A percentile compares a stretch with the other conserved stretches of the same genome.
Conservation (phyloP, 2,329 filamentous ascomycete species). For the Paecilomyces sp. region DNA sequence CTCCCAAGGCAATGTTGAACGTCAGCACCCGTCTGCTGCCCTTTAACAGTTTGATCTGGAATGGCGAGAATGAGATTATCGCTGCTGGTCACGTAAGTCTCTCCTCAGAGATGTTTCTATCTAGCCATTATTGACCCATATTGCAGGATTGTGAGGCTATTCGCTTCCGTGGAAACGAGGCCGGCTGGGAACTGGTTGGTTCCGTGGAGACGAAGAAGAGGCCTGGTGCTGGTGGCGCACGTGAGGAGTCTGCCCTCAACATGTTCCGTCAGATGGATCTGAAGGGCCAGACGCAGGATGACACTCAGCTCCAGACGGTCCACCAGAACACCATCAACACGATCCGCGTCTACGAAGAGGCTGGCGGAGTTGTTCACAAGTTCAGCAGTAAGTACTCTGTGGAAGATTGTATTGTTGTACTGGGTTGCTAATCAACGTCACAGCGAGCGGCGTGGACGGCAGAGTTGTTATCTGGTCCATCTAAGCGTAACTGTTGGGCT, state of each 20-base stretch:
- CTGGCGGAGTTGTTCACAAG: slow-evolving; percentile 59
- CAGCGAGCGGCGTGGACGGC: slow-evolving; percentile 76
- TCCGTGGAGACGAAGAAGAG: slow-evolving; percentile 69
- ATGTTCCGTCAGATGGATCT: slow-evolving; percentile 99
- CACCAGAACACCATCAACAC: slow-evolving; percentile 96
- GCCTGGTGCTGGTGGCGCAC: slow-evolving; percentile 50
- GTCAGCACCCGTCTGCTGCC: slow-evolving; percentile 85
- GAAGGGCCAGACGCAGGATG: slow-evolving; percentile 84
- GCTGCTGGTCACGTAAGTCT: slow-evolving; percentile 74
- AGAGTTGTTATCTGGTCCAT: slow-evolving; percentile 71
- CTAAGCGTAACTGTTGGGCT: slow-evolving; percentile 30
- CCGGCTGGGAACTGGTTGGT: slow-evolving; percentile 77
- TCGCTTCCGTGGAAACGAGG: slow-evolving; percentile 70
- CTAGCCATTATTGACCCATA: neutral
- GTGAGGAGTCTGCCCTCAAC: slow-evolving; percentile 90
- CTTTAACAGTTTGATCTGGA: slow-evolving; percentile 91
- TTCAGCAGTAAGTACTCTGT: slow-evolving; percentile 67
- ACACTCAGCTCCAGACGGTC: slow-evolving; percentile 88
- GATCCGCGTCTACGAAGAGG: slow-evolving; percentile 66
- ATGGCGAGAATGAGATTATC: slow-evolving; percentile 83
- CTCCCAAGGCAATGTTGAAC: slow-evolving; percentile 82
- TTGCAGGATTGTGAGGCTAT: slow-evolving; percentile 69
- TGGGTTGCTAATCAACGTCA: slow-evolving; percentile 13
- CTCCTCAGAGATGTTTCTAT: neutral
- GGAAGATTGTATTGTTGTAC: slow-evolving; percentile 5